These are phyloP conservation scores for Casuarina cunninghamiana DNA, from an alignment of 306 rosid species.

Conservation along the genomic window DNA sequence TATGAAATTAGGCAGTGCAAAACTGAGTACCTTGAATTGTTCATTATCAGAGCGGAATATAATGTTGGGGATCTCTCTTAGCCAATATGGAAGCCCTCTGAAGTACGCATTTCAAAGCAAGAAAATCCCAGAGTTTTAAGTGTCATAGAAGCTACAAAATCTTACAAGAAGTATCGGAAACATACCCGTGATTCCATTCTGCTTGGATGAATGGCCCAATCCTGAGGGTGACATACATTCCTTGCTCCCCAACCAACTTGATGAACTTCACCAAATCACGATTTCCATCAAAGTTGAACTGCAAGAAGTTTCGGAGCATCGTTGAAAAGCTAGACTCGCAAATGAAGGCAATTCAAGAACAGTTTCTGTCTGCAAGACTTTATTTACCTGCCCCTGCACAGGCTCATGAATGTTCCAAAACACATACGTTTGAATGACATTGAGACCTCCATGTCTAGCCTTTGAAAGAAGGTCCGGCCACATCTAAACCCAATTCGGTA, in stretches of 20 bases:
- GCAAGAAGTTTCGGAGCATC: slow-evolving; percentile 11
- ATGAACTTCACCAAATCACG: slow-evolving; percentile 72
- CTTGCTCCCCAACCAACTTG: slow-evolving; percentile 39
- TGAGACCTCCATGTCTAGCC: slow-evolving; percentile 81
- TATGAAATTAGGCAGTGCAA: background rate
- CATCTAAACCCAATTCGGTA: slow-evolving; percentile 46
- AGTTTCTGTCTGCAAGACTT: background rate
- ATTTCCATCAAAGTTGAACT: slow-evolving; percentile 66
- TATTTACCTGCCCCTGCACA: slow-evolving; percentile 58
- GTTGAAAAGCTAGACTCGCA: background rate
- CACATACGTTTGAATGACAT: slow-evolving; percentile 84
- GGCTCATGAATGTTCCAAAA: slow-evolving; percentile 94
- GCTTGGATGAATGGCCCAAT: slow-evolving; percentile 96
- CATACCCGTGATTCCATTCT: slow-evolving; percentile 95
- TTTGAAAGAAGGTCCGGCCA: slow-evolving; percentile 67
- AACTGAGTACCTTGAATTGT: slow-evolving; percentile 62
- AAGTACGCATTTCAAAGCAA: slow-evolving; percentile 20
- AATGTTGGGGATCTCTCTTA: slow-evolving; percentile 68
- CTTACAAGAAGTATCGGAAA: background rate
- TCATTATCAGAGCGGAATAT: slow-evolving; percentile 66
- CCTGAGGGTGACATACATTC: slow-evolving; percentile 69
- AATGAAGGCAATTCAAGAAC: background rate
- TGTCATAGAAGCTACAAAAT: background rate
- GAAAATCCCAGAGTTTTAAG: background rate
- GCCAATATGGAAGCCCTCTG: slow-evolving; percentile 96